These are phyloP conservation scores for Populus simonii DNA, from an alignment of 345 rosid species.

Conservation along the genomic window DNA sequence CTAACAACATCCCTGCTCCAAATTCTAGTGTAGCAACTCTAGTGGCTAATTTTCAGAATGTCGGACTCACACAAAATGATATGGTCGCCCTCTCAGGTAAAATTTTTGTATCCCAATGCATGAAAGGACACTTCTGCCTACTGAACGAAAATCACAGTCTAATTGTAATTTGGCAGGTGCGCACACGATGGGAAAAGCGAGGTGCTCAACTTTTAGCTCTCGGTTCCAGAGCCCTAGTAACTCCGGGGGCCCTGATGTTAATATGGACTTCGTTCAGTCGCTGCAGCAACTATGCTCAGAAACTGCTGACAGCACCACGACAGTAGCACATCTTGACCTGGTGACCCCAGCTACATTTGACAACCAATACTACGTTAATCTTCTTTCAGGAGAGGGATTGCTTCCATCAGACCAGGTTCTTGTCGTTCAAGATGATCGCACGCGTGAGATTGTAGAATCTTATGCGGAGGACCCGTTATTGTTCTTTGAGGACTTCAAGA, in stretches of 20 bases:
- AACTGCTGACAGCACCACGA: constrained; percentile 16
- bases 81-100: constrained; percentile 78
- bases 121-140: neutral
- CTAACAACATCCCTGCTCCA: constrained; percentile 63
- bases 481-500: constrained; percentile 66
- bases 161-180: constrained; percentile 41
- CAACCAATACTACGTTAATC: constrained; percentile 75
- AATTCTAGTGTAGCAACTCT: constrained; percentile 57
- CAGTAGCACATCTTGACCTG: constrained; percentile 58
- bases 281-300: constrained; percentile 61
- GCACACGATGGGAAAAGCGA: constrained; percentile 76
- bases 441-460: constrained; percentile 47
- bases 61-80: constrained; percentile 63
- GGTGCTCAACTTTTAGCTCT: constrained; percentile 63
- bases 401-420: constrained; percentile 78
- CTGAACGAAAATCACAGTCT: neutral
- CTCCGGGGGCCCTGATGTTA: constrained; percentile 37
- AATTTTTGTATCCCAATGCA: neutral
- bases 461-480: constrained; percentile 46
- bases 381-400: constrained; percentile 70
- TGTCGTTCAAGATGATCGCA: constrained; percentile 40
- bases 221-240: constrained; percentile 41
- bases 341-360: constrained; percentile 76
- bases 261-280: constrained; percentile 55
- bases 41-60: constrained; percentile 57